Percentiles rank a stretch among this genome's conserved stretches.
Evolutionary conservation across 2,329 filamentous ascomycete genomes (phyloP).

Genomic region (Colletotrichum tanaceti): DNA sequence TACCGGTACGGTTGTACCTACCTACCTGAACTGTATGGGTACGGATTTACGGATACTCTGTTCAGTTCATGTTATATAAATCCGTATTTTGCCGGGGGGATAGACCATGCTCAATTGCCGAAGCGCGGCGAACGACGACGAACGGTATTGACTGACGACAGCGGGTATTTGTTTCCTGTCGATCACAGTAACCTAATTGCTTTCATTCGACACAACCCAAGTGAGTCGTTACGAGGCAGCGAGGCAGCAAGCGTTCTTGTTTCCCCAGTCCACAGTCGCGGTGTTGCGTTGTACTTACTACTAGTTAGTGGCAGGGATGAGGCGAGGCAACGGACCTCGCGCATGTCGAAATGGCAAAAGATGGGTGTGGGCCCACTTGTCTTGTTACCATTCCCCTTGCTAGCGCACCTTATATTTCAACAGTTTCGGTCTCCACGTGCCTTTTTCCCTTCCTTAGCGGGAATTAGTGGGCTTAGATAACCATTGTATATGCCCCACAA

Average conservation of each 20-base stretch:
- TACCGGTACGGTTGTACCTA: no score
- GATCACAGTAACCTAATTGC: background rate
- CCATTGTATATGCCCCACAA: no score
- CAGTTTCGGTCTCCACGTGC: constrained; percentile 8
- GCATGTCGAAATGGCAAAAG: no score
- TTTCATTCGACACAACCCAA: background rate
- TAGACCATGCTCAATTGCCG: background rate
- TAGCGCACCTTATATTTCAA: no score
- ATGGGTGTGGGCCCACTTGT: no score
- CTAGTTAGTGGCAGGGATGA: constrained; percentile 1
- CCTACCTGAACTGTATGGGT: no score
- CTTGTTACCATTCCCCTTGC: no score
- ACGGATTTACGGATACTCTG: no score
- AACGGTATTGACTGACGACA: background rate
- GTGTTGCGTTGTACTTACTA: background rate
- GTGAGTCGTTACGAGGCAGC: background rate
- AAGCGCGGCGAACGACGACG: background rate
- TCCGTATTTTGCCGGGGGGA: background rate
- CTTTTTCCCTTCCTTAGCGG: constrained; percentile 11
- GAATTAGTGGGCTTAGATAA: no score
- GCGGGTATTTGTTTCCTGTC: background rate
- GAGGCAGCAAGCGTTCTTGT: background rate
- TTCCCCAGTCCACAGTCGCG: background rate
- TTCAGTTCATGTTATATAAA: background rate
- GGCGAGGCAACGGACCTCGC: background rate